A percentile compares a stretch with the other conserved stretches of the same genome.
phyloP scores from a whole-genome alignment of 306 rosid genomes.

The Begonia peltatifolia region DNA sequence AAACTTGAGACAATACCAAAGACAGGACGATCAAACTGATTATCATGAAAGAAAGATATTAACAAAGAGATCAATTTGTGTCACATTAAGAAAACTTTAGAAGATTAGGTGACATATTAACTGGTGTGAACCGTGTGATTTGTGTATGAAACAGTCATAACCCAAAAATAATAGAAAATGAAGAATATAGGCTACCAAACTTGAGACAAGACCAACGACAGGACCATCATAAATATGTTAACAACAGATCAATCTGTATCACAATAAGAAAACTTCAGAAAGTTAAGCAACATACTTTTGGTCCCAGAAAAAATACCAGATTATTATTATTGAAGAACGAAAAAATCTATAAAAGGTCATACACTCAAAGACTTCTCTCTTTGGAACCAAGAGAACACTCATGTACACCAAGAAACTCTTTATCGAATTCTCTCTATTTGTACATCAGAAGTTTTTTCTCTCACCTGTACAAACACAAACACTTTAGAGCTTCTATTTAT shows the following conservation, averaged over 20 bases:
- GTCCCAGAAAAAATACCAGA: no score
- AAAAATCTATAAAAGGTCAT: no score
- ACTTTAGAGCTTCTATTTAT: no score
- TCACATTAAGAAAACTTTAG: background rate
- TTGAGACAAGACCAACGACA: constrained; percentile 6
- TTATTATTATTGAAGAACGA: no score
- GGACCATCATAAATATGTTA: background rate
- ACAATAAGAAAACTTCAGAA: background rate
- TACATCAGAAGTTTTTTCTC: no score
- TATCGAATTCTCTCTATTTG: no score
- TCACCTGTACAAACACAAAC: no score
- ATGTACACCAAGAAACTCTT: no score
- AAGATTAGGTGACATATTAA: no score
- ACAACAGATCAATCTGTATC: background rate
- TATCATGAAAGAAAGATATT: background rate
- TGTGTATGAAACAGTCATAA: constrained; percentile 89
- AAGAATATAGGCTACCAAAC: constrained; percentile 14
- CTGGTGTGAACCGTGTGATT: constrained; percentile 62
- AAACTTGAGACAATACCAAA: constrained; percentile 7
- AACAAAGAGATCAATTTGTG: background rate
- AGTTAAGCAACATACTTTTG: no score
- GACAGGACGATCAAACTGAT: constrained; percentile 3
- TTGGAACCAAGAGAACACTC: no score
- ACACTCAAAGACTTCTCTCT: no score
- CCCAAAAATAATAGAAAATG: constrained; percentile 14